A percentile compares a stretch with the other conserved stretches of the same genome.
These are phyloP conservation scores for Aspergillus quadrilineatus DNA, from an alignment of 2,329 filamentous ascomycete species.

Conservation along the genomic window DNA sequence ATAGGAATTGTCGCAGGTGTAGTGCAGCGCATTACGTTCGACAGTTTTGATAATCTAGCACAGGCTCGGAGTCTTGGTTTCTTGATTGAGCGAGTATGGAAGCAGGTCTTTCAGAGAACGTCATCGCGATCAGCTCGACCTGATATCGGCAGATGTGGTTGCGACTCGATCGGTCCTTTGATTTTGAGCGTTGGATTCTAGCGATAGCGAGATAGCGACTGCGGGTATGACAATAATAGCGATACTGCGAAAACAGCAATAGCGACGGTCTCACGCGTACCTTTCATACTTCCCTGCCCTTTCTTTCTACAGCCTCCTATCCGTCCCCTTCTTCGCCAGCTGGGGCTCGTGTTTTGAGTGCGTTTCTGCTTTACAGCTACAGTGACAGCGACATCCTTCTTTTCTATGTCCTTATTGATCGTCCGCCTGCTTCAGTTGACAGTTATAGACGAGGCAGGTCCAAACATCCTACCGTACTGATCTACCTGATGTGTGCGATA, in stretches of 20 bases:
- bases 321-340: background rate
- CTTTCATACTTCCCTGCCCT: too few relatives aligned
- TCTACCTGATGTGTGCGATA: background rate
- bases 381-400: constrained; percentile 2
- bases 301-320: background rate
- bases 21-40: background rate
- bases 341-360: too few relatives aligned
- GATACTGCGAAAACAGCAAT: too few relatives aligned
- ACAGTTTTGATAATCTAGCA: background rate
- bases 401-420: background rate
- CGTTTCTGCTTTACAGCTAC: background rate
- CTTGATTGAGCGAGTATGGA: too few relatives aligned
- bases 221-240: too few relatives aligned
- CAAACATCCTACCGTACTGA: background rate
- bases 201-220: too few relatives aligned
- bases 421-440: background rate
- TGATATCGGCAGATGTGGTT: too few relatives aligned
- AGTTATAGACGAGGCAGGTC: constrained; percentile 8
- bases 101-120: too few relatives aligned
- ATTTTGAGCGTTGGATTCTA: too few relatives aligned
- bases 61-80: background rate
- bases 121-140: too few relatives aligned
- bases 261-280: too few relatives aligned
- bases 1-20: background rate
- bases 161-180: too few relatives aligned